These are phyloP conservation scores for Pythium periplocum DNA, from an alignment of 352 stramenopile genomes.

Conservation along the genomic window DNA sequence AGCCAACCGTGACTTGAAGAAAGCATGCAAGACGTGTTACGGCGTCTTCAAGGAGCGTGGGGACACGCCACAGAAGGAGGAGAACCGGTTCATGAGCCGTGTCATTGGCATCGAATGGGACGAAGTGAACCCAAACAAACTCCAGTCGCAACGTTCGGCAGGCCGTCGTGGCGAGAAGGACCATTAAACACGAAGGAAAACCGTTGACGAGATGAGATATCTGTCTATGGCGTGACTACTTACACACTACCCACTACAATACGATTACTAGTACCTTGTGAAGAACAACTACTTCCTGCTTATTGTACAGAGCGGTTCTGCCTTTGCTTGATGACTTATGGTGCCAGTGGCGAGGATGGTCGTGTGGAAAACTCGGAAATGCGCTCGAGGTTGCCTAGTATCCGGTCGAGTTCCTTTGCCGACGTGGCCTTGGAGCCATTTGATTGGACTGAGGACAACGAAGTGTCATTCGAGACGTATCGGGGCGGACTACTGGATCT, in stretches of 20 bases:
- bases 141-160: conserved; percentile 33
- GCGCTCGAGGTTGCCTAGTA: conserved; percentile 64
- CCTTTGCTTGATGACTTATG: not conserved
- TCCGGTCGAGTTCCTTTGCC: conserved; percentile 50
- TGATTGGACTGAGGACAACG: conserved; percentile 1
- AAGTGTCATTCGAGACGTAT: conserved; percentile 3
- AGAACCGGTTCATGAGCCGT: conserved; percentile 67
- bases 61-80: conserved; percentile 55
- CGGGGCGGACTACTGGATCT: not conserved
- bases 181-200: conserved; percentile 8
- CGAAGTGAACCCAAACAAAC: conserved; percentile 87
- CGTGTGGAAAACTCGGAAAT: conserved; percentile 58
- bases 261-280: too few species aligned
- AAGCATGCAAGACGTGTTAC: conserved; percentile 85
- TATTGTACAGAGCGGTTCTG: not conserved
- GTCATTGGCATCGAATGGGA: conserved; percentile 87
- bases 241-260: too few species aligned
- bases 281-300: not conserved
- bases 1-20: conserved; percentile 57
- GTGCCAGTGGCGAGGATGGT: conserved; percentile 5
- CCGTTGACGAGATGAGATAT: too few species aligned
- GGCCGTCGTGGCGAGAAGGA: conserved; percentile 61
- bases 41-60: conserved; percentile 81
- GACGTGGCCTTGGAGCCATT: conserved; percentile 15
- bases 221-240: too few species aligned